Conservation (phyloP, 345 rosid genomes). For the Cardamine occulta region DNA sequence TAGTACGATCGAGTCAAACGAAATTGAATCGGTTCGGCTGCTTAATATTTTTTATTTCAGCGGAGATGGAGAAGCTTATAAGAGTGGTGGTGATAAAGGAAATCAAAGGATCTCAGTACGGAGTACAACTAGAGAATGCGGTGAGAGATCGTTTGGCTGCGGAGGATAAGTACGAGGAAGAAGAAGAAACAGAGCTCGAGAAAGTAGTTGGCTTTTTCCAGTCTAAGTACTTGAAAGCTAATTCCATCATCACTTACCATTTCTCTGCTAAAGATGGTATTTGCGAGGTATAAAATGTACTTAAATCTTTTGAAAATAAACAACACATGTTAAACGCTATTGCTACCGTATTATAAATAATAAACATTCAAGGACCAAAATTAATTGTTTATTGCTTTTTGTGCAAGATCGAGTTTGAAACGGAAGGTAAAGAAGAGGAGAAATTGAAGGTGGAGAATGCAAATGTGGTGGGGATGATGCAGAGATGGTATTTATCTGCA, state of each 20-base stretch:
- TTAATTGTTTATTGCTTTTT: neutral
- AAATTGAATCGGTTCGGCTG: neutral
- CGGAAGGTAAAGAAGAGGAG: conserved; percentile 71
- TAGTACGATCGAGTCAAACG: neutral
- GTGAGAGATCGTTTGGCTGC: conserved; percentile 90
- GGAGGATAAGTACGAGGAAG: conserved; percentile 87
- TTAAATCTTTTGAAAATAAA: neutral
- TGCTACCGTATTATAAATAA: neutral
- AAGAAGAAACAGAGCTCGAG: conserved; percentile 85
- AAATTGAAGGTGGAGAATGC: conserved; percentile 67
- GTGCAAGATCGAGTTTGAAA: conserved; percentile 58
- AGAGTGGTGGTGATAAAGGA: conserved; percentile 92
- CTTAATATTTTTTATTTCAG: conserved; percentile 37
- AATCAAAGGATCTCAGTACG: conserved; percentile 93
- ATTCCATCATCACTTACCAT: conserved; percentile 70
- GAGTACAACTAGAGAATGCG: conserved; percentile 75
- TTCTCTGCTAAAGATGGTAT: conserved; percentile 59
- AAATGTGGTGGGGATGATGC: conserved; percentile 79
- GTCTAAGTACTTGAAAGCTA: conserved; percentile 78
- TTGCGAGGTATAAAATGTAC: conserved; percentile 51
- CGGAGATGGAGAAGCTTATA: conserved; percentile 67
- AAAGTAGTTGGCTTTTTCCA: conserved; percentile 80
- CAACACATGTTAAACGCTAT: neutral
- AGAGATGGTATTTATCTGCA: conserved; percentile 90
- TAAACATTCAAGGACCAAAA: neutral